phyloP scores from a whole-genome alignment of 768 basidiomycete species.

The Suillus placidus region DNA sequence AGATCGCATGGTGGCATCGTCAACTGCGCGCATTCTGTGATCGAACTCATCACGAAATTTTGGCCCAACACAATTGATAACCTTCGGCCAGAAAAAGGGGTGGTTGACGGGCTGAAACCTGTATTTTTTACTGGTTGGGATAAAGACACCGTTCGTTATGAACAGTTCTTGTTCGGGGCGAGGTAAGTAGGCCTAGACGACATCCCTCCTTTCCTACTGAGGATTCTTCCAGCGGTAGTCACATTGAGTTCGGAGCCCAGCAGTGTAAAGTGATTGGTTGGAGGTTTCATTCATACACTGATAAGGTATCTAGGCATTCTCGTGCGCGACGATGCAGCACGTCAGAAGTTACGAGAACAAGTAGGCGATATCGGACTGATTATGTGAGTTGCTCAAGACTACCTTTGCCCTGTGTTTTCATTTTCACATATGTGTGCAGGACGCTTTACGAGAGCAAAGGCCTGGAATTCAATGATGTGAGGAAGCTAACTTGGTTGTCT shows the following conservation, averaged over 20 bases:
- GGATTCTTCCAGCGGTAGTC: conserved; percentile 40
- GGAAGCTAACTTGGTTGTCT: neutral
- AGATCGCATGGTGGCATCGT: conserved; percentile 76
- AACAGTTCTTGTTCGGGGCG: conserved; percentile 59
- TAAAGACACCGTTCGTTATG: conserved; percentile 43
- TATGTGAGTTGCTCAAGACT: conserved; percentile 43
- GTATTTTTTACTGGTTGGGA: conserved; percentile 58
- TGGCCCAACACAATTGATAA: conserved; percentile 69
- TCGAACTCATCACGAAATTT: conserved; percentile 60
- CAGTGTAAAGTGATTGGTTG: conserved; percentile 50
- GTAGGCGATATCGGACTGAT: conserved; percentile 63
- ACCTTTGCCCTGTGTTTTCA: neutral
- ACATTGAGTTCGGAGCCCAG: conserved; percentile 61
- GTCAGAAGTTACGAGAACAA: conserved; percentile 47
- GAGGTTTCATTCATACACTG: neutral
- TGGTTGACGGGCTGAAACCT: conserved; percentile 56
- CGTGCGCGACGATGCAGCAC: conserved; percentile 62
- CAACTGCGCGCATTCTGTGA: conserved; percentile 65
- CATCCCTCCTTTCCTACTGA: conserved; percentile 15
- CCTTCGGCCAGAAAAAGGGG: conserved; percentile 56
- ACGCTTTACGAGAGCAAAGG: conserved; percentile 38
- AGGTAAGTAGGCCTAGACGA: conserved; percentile 36
- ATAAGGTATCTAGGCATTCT: conserved; percentile 53
- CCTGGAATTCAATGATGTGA: conserved; percentile 28
- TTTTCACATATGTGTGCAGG: conserved; percentile 18